Conservation (phyloP, 306 rosid species). For the Vigna trinervia region DNA sequence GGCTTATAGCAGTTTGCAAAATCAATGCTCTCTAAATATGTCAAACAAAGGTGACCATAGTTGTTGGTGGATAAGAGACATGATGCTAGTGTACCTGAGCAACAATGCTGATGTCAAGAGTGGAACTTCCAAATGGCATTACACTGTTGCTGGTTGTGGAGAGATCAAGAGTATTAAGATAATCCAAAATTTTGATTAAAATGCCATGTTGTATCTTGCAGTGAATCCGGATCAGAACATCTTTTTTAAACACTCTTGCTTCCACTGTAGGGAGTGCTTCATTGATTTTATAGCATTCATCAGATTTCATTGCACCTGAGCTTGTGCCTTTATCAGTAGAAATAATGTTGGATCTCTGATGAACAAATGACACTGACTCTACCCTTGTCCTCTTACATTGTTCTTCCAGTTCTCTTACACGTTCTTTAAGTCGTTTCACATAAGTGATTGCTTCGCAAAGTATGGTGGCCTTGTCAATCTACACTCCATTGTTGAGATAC, state of each 20-base stretch:
- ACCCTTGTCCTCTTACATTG: constrained; percentile 28
- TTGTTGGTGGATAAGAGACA: neutral
- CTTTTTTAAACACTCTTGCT: constrained; percentile 41
- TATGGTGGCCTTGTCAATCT: constrained; percentile 42
- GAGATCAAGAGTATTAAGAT: constrained; percentile 34
- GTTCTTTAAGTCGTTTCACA: constrained; percentile 41
- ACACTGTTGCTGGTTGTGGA: constrained; percentile 40
- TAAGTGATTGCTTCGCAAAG: constrained; percentile 39
- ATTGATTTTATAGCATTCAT: constrained; percentile 24
- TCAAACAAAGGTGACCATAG: constrained; percentile 1
- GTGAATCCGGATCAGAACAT: constrained; percentile 43
- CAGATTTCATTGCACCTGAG: constrained; percentile 9
- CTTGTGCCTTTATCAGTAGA: neutral
- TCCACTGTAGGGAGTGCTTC: constrained; percentile 44
- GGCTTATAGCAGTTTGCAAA: constrained; percentile 21
- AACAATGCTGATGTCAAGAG: constrained; percentile 43
- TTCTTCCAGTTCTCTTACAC: constrained; percentile 43
- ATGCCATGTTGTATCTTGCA: constrained; percentile 37
- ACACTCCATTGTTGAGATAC: constrained; percentile 16
- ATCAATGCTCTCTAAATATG: constrained; percentile 3
- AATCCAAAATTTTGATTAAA: constrained; percentile 37
- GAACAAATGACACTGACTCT: constrained; percentile 36
- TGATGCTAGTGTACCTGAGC: constrained; percentile 40
- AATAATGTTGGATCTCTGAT: constrained; percentile 6
- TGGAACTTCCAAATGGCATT: constrained; percentile 48